Percentiles rank a stretch among this genome's conserved stretches.
Conservation (phyloP, 2,329 filamentous ascomycete genomes). For the Calonectria hongkongensis region DNA sequence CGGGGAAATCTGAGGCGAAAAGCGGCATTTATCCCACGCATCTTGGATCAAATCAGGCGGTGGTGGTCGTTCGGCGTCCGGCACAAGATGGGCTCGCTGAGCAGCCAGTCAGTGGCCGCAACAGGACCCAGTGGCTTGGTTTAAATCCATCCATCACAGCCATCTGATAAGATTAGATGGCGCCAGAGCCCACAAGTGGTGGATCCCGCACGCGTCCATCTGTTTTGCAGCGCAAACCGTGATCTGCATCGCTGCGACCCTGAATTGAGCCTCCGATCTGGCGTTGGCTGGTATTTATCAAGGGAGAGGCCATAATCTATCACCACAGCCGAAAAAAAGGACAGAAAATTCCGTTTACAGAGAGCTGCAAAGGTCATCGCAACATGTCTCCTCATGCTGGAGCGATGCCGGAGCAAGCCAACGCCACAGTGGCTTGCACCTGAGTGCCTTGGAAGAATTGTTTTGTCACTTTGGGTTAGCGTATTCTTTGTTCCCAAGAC, state of each 20-base stretch:
- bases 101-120: slow-evolving; percentile 1
- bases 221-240: background rate
- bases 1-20: background rate
- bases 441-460: background rate
- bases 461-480: background rate
- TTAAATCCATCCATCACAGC: slow-evolving; percentile 9
- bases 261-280: background rate
- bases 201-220: background rate
- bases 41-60: background rate
- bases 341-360: background rate
- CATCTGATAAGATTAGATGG: slow-evolving; percentile 36
- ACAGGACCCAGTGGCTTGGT: slow-evolving; percentile 23
- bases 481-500: background rate
- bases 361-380: no score
- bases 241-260: background rate
- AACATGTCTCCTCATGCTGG: background rate
- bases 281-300: background rate
- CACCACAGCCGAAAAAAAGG: background rate
- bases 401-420: background rate
- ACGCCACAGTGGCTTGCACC: background rate
- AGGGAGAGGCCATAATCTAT: background rate
- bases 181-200: slow-evolving; percentile 14
- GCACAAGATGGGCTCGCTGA: background rate
- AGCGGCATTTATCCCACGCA: slow-evolving; percentile 28
- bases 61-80: background rate